Conservation (phyloP, 202 grass and related monocot genomes). For the Musa balbisiana region DNA sequence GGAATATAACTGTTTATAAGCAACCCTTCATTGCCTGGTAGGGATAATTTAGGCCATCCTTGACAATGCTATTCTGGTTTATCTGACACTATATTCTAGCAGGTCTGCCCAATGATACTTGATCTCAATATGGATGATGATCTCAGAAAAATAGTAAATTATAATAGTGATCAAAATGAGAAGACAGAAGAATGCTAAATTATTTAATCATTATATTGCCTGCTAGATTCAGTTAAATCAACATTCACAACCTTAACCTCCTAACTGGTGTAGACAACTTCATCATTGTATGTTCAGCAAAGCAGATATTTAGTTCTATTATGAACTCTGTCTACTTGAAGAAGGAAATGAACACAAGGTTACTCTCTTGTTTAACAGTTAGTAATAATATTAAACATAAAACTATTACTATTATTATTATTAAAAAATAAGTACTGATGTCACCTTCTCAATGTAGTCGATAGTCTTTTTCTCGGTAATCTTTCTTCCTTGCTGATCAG, state of each 20-base stretch:
- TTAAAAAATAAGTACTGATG: not conserved
- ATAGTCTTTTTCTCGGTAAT: constrained; percentile 72
- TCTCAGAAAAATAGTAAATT: too few relatives aligned
- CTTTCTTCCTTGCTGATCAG: constrained; percentile 67
- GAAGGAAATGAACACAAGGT: not conserved
- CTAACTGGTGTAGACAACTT: too few relatives aligned
- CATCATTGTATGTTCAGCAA: not conserved
- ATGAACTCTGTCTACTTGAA: too few relatives aligned
- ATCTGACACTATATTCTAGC: too few relatives aligned
- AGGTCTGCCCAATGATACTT: too few relatives aligned
- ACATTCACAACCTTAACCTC: not conserved
- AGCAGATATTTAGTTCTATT: not conserved
- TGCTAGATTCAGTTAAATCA: not conserved
- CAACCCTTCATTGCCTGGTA: too few relatives aligned
- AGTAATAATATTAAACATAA: not conserved
- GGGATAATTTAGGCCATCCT: too few relatives aligned
- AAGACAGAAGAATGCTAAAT: too few relatives aligned
- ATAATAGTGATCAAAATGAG: too few relatives aligned
- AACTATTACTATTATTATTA: not conserved
- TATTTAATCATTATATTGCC: not conserved
- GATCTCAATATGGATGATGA: too few relatives aligned
- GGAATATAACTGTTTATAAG: too few relatives aligned
- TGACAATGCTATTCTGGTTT: too few relatives aligned
- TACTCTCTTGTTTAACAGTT: not conserved
- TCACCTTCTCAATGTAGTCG: constrained; percentile 76